Evolutionary conservation across 257 asterid genomes (phyloP).

Genomic region (Echium plantagineum): DNA sequence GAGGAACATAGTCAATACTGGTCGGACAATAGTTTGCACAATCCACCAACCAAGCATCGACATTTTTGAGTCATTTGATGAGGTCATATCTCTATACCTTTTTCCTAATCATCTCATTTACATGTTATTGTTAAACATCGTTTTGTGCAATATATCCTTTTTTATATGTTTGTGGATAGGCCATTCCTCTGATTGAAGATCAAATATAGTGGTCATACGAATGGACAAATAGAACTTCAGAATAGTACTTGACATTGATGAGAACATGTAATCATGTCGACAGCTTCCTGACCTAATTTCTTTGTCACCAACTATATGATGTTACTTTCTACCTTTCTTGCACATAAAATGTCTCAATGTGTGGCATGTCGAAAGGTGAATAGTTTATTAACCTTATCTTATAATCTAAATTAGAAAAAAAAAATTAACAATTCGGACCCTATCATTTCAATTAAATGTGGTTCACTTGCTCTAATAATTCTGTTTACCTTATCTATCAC

Average conservation of each 20-base stretch:
- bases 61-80: constrained; percentile 94
- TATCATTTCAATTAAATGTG: not conserved
- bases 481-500: constrained; percentile 15
- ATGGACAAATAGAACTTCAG: no score
- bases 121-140: not conserved
- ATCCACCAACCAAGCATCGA: constrained; percentile 97
- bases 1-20: constrained; percentile 87
- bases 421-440: no score
- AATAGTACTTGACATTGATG: no score
- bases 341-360: not conserved
- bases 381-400: not conserved
- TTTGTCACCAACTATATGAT: not conserved
- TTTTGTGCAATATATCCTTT: not conserved
- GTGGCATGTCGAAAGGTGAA: not conserved
- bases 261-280: no score
- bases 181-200: not conserved
- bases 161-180: not conserved
- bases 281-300: no score
- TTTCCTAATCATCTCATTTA: constrained; percentile 4
- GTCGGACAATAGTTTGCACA: constrained; percentile 93
- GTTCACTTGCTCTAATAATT: constrained; percentile 10
- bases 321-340: not conserved
- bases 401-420: not conserved
- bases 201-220: not conserved
- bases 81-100: constrained; percentile 36